Evolutionary conservation across 2,329 filamentous ascomycete species (phyloP).

Genomic region (Ceratocystis huliohia): DNA sequence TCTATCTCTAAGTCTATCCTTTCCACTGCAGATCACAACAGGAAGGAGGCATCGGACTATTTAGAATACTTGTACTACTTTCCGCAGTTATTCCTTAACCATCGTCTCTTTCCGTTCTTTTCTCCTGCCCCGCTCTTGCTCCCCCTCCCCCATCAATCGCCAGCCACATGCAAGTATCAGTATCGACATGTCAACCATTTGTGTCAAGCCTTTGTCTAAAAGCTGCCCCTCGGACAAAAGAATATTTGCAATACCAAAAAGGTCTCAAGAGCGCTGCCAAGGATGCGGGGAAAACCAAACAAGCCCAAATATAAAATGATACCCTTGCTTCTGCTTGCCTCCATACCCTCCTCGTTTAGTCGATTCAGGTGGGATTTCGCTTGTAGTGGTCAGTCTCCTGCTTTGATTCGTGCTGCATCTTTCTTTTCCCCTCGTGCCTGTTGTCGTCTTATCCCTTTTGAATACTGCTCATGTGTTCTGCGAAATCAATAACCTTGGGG

Average conservation of each 20-base stretch:
- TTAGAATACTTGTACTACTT: not conserved
- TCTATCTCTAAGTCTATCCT: not conserved
- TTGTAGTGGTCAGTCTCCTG: not conserved
- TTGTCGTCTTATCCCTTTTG: not conserved
- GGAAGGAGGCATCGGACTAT: not conserved
- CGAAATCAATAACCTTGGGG: too few species aligned
- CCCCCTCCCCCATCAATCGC: not conserved
- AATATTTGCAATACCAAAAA: not conserved
- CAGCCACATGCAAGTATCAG: not conserved
- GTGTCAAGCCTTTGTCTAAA: not conserved
- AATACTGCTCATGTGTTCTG: not conserved
- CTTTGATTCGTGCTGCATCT: not conserved
- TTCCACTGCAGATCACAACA: not conserved
- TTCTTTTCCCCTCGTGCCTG: not conserved
- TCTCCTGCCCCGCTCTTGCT: not conserved
- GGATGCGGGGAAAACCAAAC: slow-evolving; percentile 3
- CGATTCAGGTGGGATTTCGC: not conserved
- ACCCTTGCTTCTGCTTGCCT: not conserved
- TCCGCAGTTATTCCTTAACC: not conserved
- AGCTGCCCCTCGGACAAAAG: not conserved
- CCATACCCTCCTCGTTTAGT: not conserved
- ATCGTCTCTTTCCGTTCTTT: not conserved
- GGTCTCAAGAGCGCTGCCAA: not conserved
- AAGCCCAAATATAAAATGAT: not conserved
- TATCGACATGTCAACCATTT: not conserved